Base-by-base conservation (phyloP, 2,329 filamentous ascomycete genomes). In the Rhinocladiella similis region DNA sequence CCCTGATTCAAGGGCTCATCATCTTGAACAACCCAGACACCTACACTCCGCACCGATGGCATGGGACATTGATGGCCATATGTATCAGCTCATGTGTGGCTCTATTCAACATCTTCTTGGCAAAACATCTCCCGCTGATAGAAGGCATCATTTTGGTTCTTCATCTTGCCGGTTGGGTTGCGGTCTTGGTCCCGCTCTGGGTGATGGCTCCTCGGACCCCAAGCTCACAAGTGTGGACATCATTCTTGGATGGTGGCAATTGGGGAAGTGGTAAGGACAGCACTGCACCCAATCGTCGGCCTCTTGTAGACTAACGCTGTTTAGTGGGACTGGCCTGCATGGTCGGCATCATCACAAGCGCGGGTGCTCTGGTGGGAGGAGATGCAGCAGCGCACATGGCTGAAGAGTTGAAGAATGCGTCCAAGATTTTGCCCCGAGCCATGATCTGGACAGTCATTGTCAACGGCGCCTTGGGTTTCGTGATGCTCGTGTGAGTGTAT, bases 1-100 rank as follows among this genome's bases (percentile, higher is more conserved):
- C 69, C 3, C 71, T 75, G 29, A 72, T 79, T 3, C 75, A 79
- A 61, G 75, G 73, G 0, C 60, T 80, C 6, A 68, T 78, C 18
- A 68, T 74, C 13, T 64, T 79, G 19, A 77, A 77, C 56, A 62
- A 75, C 41, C 67, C 68, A 2, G 56, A 59, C 35, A 65, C 59
- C 3, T 79, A 78, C 57, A 56, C 59, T 22, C 69, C 72, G 1
- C 63, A 76, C 50, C 60, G 70, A 52, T 79, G 75, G 75, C 74
- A 78, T 53, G 72, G 69, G 2, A 77, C 75, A 5, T 65, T 78
- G 52, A 61, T 79, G 3, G 69, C 72, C 13, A 69, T 74, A 53
- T 73, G 68, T 12, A 71, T 75, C 29, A 66, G 68, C 0, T 56
- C 67, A 20, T 69, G 74, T 22, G 69, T 70, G 3, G 71, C 72